Evolutionary conservation across 1,139 yeast species (phyloP).

Genomic region (Yamadazyma aaseri): DNA sequence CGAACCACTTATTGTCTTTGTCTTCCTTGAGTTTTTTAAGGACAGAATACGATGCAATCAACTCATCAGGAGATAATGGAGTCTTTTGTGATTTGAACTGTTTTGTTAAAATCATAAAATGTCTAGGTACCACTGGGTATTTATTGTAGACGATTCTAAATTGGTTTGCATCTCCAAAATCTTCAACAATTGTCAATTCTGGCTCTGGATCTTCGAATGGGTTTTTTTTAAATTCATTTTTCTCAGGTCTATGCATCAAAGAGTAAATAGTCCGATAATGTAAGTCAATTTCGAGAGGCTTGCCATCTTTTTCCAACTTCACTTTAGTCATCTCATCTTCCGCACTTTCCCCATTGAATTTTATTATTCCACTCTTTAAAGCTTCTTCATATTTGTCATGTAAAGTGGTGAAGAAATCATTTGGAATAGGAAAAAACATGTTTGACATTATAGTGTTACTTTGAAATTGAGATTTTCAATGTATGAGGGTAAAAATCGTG

Average conservation of each 20-base stretch:
- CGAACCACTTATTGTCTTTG: conserved; percentile 47
- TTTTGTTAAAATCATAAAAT: conserved; percentile 74
- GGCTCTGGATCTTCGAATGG: conserved; percentile 86
- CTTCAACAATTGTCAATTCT: conserved; percentile 59
- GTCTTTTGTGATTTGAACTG: conserved; percentile 69
- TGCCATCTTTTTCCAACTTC: conserved; percentile 12
- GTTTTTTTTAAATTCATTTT: conserved; percentile 41
- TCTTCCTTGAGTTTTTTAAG: conserved; percentile 29
- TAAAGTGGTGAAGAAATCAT: conserved; percentile 24
- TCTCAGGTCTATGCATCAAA: conserved; percentile 58
- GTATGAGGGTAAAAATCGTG: too few relatives aligned
- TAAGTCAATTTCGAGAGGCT: conserved; percentile 18
- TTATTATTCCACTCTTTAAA: conserved; percentile 20
- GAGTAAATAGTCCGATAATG: conserved; percentile 38
- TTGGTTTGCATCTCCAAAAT: conserved; percentile 46
- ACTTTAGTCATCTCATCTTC: conserved; percentile 20
- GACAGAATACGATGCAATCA: conserved; percentile 56
- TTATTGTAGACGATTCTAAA: conserved; percentile 76
- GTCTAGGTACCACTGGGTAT: conserved; percentile 79
- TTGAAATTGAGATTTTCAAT: too few relatives aligned
- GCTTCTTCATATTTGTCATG: conserved; percentile 30
- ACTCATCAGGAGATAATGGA: conserved; percentile 68
- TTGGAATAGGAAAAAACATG: conserved; percentile 26
- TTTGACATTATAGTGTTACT: too few relatives aligned
- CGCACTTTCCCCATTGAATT: conserved; percentile 33